Percentiles rank a stretch among this genome's conserved stretches.
Conservation (phyloP, 345 rosid species). For the Citrus australasica region DNA sequence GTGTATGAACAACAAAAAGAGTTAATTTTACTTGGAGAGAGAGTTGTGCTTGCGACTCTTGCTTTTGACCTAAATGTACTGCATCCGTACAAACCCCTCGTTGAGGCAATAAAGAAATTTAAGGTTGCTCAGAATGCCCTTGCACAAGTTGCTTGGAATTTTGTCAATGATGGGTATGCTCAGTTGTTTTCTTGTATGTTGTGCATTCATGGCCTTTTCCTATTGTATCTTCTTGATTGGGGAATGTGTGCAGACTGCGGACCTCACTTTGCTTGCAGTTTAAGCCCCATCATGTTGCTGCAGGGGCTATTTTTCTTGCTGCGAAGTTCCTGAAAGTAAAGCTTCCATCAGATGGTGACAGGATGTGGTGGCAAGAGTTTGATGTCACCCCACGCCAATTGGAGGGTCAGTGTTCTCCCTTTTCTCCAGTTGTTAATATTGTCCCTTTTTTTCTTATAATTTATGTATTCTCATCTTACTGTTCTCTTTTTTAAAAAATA, state of each 20-base stretch:
- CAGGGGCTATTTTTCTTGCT: constrained; percentile 52
- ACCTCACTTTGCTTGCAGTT: constrained; percentile 49
- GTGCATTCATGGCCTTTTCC: constrained; percentile 12
- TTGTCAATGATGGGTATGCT: constrained; percentile 50
- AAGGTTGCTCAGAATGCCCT: constrained; percentile 46
- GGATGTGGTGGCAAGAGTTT: constrained; percentile 48
- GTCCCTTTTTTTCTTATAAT: not conserved
- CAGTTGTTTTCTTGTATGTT: not conserved
- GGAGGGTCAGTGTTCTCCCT: constrained; percentile 31
- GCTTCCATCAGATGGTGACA: constrained; percentile 50
- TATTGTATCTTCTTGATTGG: constrained; percentile 21
- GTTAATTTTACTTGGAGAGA: constrained; percentile 39
- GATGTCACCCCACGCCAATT: constrained; percentile 41
- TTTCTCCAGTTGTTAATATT: not conserved
- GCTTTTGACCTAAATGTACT: constrained; percentile 37
- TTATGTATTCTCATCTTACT: not conserved
- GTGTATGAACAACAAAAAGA: constrained; percentile 44
- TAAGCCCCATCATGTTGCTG: constrained; percentile 48
- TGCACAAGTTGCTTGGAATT: constrained; percentile 49
- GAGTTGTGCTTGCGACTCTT: constrained; percentile 38
- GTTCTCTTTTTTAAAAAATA: not conserved
- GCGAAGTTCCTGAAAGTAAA: constrained; percentile 49
- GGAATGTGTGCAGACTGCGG: constrained; percentile 37
- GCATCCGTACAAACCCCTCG: constrained; percentile 46
- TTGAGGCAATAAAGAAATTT: constrained; percentile 47